Percentiles rank a stretch among this genome's conserved stretches.
Conservation (phyloP, 1,139 yeast species). For the Suhomyces bribrorum region DNA sequence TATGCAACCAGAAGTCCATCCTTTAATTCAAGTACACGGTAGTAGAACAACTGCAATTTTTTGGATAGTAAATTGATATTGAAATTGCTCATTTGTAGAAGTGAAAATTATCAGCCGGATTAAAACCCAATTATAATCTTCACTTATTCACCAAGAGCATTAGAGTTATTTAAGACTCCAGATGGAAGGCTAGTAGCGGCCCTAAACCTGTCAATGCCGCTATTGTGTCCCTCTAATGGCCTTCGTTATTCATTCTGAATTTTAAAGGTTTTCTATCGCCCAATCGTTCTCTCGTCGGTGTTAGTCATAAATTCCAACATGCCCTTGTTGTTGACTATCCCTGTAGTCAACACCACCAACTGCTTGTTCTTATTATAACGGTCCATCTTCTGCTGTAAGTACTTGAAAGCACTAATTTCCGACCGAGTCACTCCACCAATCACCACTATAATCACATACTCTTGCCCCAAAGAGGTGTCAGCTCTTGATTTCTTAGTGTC, state of each 20-base stretch:
- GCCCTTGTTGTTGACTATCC: conserved; percentile 36
- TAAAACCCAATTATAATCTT: too few species aligned
- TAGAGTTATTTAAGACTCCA: too few species aligned
- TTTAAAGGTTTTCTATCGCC: background rate
- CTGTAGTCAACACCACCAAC: conserved; percentile 56
- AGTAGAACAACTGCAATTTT: too few species aligned
- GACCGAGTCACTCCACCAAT: conserved; percentile 83
- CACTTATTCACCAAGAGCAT: too few species aligned
- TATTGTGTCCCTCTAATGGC: too few species aligned
- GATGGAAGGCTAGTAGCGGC: too few species aligned
- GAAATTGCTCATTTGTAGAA: too few species aligned
- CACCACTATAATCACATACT: conserved; percentile 52
- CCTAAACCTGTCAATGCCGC: too few species aligned
- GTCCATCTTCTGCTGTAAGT: conserved; percentile 45
- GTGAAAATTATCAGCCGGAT: too few species aligned
- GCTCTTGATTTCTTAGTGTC: conserved; percentile 20
- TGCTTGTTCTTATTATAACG: conserved; percentile 38
- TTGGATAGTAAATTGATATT: too few species aligned
- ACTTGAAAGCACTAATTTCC: conserved; percentile 67
- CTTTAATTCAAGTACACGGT: too few species aligned
- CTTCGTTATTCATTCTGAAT: background rate
- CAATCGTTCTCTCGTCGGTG: background rate
- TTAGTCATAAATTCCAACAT: conserved; percentile 3
- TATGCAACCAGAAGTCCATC: too few species aligned
- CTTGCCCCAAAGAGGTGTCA: conserved; percentile 16